phyloP scores from a whole-genome alignment of 164 flowering plant species.

The Liquidambar formosana region DNA sequence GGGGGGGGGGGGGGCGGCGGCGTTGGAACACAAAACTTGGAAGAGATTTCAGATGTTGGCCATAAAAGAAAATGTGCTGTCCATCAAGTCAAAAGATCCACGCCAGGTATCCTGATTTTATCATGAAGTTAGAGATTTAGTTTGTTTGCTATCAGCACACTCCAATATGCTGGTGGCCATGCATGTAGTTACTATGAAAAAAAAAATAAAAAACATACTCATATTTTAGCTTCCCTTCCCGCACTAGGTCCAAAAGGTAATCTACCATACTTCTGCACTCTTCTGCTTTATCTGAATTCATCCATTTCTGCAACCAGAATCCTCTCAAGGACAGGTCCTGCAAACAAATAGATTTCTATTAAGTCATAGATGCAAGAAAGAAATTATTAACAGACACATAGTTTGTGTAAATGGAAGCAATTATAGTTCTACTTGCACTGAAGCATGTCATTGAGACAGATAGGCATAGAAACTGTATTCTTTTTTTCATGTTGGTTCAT shows the following conservation, averaged over 20 bases:
- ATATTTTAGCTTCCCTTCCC: slow-evolving; percentile 70
- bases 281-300: slow-evolving; percentile 57
- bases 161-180: background rate
- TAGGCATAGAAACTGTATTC: too few species aligned
- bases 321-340: slow-evolving; percentile 95
- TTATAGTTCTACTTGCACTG: too few species aligned
- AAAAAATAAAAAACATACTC: slow-evolving; percentile 68
- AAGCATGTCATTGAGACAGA: too few species aligned
- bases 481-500: too few species aligned
- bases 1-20: too few species aligned
- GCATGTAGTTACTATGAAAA: background rate
- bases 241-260: slow-evolving; percentile 62
- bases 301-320: slow-evolving; percentile 93
- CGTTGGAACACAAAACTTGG: background rate
- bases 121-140: background rate
- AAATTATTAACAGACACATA: too few species aligned
- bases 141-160: too few species aligned
- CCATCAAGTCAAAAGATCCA: background rate
- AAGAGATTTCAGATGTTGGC: background rate
- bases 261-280: slow-evolving; percentile 84
- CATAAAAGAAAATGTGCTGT: background rate
- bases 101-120: background rate
- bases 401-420: too few species aligned
- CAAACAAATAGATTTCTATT: slow-evolving; percentile 12
- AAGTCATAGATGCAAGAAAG: background rate